These are phyloP conservation scores for Vitis hybrid DNA, from an alignment of 177 flowering plant genomes.

Conservation along the genomic window DNA sequence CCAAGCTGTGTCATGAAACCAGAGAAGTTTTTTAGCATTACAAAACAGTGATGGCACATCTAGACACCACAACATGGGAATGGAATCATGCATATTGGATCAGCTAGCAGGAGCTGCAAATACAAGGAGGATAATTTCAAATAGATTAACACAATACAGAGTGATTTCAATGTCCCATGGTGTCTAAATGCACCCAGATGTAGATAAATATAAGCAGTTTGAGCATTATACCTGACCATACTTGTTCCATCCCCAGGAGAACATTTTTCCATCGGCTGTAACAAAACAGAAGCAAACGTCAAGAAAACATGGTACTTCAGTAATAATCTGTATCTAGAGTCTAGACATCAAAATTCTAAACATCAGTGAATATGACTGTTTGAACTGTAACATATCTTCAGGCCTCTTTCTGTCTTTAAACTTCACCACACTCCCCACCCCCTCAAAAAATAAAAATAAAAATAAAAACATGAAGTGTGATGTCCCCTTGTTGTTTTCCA, in stretches of 20 bases:
- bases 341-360: no score
- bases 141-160: neutral
- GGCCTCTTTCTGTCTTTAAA: no score
- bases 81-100: neutral
- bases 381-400: no score
- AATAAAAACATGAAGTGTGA: slow-evolving; percentile 6
- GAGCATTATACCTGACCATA: slow-evolving; percentile 84
- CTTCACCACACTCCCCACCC: neutral
- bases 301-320: no score
- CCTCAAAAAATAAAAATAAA: slow-evolving; percentile 42
- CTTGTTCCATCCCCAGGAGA: slow-evolving; percentile 99
- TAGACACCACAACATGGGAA: neutral
- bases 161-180: neutral
- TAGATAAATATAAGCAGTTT: neutral
- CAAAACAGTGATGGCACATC: neutral
- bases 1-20: slow-evolving; percentile 63
- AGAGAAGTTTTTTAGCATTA: neutral
- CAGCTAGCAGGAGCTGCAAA: no score
- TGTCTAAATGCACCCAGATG: neutral
- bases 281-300: no score
- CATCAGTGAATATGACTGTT: no score
- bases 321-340: no score
- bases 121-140: neutral
- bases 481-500: no score
- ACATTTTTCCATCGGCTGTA: slow-evolving; percentile 52